Base-by-base conservation (phyloP, 805 yeast species). In the Starmerella potacharoeniae region DNA sequence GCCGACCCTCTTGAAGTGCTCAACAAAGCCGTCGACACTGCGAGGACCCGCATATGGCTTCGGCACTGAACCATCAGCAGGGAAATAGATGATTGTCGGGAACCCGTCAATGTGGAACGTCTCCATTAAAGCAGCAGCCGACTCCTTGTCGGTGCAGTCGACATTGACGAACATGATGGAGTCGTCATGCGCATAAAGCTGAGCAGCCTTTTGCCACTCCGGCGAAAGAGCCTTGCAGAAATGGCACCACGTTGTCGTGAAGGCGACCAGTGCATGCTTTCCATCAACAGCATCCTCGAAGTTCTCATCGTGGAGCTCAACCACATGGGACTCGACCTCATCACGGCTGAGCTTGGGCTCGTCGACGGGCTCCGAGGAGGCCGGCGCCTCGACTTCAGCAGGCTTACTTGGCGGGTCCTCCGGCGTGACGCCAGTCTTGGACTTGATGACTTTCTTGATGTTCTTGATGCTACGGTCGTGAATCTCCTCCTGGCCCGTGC, bases 201-300 rank as follows among this genome's bases (percentile, higher is more conserved):
- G 64, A 5, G 85, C 82, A 51, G 81, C 68, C 50, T 68, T 58
- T 45, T 73, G 76, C 71, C 79, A 78, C 9, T 66, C 68, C 2
- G 84, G 83, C 55, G 73, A 71, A 60, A 82, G 68, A 17, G 69
- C 67, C 66, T 77, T 73, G 69, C 86, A 82, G 64, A 77, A 75
- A 22, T 72, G 75, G 65, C 86, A 81, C 82, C 84, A 77, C 41
- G 82, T 79, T 14, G 83, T 80, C 5, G 85, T 77, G 62, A 83
- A 77, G 2, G 78, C 74, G 28, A 83, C 74, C 40, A 83, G 65
- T 0, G 74, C 72, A 52, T 66, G 55, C 57, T 68, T 69, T 33
- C 64, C 65, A 40, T 71, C 66, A 10, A 79, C 75, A n/a, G 63
- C 52, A 6, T 70, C 65, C 55, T 73, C 73, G 60, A 80, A 76